Evolutionary conservation across 441 rosid species (phyloP), one percentile per base, ranked within the genome.

Genomic region (Eutrema salsugineum): DNA sequence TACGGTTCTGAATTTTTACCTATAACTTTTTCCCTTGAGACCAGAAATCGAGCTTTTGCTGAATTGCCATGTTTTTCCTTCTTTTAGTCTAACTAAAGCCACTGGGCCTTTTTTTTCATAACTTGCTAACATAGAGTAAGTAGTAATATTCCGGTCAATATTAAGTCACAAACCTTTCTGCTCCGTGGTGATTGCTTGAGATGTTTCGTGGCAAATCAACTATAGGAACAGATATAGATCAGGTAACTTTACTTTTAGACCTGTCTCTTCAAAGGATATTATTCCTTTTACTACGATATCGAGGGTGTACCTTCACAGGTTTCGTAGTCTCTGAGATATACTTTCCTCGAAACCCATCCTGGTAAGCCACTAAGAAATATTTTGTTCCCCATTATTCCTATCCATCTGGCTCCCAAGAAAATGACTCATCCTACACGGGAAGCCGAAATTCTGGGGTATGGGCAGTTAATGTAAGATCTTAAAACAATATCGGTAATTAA

Each of bases 401-500:
- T 74, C 84, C 83, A 66, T 47, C 24, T 70, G 46, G 83, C 67
- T 80, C 79, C 85, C 80, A 79, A 56, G 78, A 78, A 81, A 80
- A 69, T 78, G 72, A 84, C 80, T 70, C 88, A 78, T 85, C 80
- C 84, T 72, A 81, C 84, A 79, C 43, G 46, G 77, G 60, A 80
- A 78, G 85, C 82, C 80, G 82, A 76, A 81, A 79, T 59, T 68
- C 65, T 81, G 78, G 79, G 84, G 24, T 70, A 80, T 85, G 88
- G 80, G 74, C 80, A 75, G 85, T 78, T 86, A 72, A 71, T 78
- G 76, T 73, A 84, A 73, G 77, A 79, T 81, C 84, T 75, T 80
- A 80, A 84, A 74, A 79, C 79, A 82, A 81, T 74, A 66, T 76
- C 76, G 76, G 93, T 89, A 84, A 86, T 88, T 80, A 79, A 50